phyloP scores from a whole-genome alignment of 306 rosid genomes.

The Quercus rubra region DNA sequence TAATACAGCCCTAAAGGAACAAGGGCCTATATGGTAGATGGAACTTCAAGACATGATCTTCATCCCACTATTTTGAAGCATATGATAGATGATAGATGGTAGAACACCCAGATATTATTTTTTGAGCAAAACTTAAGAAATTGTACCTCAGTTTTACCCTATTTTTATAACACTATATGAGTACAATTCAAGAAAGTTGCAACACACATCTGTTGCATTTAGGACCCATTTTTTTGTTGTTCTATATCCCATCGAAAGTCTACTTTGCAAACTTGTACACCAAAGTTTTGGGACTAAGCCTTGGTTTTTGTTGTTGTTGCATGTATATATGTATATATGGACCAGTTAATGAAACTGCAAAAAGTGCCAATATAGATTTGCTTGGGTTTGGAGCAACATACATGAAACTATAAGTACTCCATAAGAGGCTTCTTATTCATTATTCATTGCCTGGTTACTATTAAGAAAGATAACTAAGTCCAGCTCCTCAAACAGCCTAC shows the following conservation, averaged over 20 bases:
- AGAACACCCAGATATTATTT: not conserved
- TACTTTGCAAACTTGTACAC: not conserved
- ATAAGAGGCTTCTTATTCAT: not conserved
- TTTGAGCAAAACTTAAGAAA: too few relatives aligned
- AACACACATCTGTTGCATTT: not conserved
- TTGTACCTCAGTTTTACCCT: too few relatives aligned
- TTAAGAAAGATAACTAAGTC: not conserved
- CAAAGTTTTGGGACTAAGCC: too few relatives aligned
- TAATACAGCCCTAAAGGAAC: constrained; percentile 7
- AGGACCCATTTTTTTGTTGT: not conserved
- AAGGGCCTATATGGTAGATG: not conserved
- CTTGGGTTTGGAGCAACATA: not conserved
- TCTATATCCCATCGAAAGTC: not conserved
- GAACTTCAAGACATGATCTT: not conserved
- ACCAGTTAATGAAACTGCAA: not conserved
- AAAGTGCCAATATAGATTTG: not conserved
- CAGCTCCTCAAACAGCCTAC: not conserved
- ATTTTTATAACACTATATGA: not conserved
- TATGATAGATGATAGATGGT: not conserved
- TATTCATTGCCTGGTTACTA: not conserved
- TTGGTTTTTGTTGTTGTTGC: too few relatives aligned
- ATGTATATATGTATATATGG: too few relatives aligned
- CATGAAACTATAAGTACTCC: not conserved
- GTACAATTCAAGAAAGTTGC: not conserved
- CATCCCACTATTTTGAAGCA: not conserved